Evolutionary conservation across 116 monocot genomes (phyloP).

Genomic region (Phalaenopsis hybrid): DNA sequence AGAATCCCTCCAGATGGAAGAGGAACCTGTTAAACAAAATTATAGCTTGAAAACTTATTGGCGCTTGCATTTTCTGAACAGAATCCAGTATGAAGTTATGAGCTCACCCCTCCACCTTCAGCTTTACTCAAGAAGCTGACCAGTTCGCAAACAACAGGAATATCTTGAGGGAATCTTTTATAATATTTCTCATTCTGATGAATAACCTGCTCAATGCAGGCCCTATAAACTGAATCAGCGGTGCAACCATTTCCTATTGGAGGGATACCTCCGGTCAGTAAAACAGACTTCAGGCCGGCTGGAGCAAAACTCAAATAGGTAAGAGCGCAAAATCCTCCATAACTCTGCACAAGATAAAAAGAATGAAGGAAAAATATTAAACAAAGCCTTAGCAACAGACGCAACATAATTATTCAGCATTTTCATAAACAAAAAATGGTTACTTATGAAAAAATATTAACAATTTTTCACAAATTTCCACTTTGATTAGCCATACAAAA

Average conservation of each 20-base stretch:
- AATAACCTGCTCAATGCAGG: constrained; percentile 76
- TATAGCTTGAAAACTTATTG: constrained; percentile 1
- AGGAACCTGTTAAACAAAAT: constrained; percentile 37
- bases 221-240: constrained; percentile 77
- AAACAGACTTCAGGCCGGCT: constrained; percentile 68
- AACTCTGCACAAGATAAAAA: constrained; percentile 51
- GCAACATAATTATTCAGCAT: too few species aligned
- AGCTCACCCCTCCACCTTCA: constrained; percentile 87
- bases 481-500: not conserved
- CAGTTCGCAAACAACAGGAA: constrained; percentile 52
- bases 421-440: not conserved
- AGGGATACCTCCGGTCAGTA: constrained; percentile 90
- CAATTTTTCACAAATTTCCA: not conserved
- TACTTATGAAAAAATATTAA: not conserved
- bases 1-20: constrained; percentile 89
- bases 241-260: constrained; percentile 72
- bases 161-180: constrained; percentile 83
- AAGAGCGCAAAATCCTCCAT: constrained; percentile 87
- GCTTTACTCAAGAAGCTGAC: constrained; percentile 42
- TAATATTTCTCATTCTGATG: constrained; percentile 95
- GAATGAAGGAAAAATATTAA: constrained; percentile 6
- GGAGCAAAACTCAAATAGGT: constrained; percentile 98
- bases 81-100: not conserved
- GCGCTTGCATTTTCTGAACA: not conserved
- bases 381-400: too few species aligned